A percentile compares a stretch with the other conserved stretches of the same genome.
phyloP scores from a whole-genome alignment of 805 yeast species.

The Spathaspora boniae region DNA sequence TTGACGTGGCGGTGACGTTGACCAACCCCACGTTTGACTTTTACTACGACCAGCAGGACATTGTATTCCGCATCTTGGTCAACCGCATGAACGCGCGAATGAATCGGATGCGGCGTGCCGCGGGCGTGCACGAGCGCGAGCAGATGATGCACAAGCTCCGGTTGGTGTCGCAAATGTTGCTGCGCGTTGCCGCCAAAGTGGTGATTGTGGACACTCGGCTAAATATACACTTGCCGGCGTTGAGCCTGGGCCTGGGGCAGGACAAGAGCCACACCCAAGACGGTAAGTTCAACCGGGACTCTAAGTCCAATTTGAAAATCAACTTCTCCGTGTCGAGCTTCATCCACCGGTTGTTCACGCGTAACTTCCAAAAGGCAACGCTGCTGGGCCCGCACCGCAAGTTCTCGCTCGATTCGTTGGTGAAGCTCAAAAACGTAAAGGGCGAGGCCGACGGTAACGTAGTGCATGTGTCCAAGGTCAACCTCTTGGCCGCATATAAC shows the following conservation, averaged over 20 bases:
- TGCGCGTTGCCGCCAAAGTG: constrained; percentile 19
- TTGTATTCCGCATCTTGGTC: constrained; percentile 9
- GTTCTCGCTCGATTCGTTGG: constrained; percentile 18
- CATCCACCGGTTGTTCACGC: constrained; percentile 25
- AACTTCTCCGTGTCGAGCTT: constrained; percentile 21
- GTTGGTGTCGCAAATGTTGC: constrained; percentile 11
- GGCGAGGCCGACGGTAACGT: constrained; percentile 31
- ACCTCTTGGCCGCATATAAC: constrained; percentile 23
- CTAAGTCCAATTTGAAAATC: constrained; percentile 25
- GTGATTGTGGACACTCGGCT: constrained; percentile 29
- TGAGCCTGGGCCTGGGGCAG: too few species aligned
- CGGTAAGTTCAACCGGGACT: constrained; percentile 19
- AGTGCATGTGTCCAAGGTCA: constrained; percentile 23
- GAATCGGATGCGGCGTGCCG: constrained; percentile 8
- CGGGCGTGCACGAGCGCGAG: constrained; percentile 8
- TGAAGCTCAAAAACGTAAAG: constrained; percentile 29
- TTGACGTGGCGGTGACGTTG: constrained; percentile 18
- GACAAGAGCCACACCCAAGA: constrained; percentile 11
- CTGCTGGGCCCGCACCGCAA: too few species aligned
- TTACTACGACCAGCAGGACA: constrained; percentile 36
- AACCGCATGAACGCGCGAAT: constrained; percentile 8
- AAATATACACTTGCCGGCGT: constrained; percentile 28
- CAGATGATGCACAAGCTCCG: constrained; percentile 6
- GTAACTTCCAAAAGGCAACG: constrained; percentile 13
- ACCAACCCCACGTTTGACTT: constrained; percentile 34